Evolutionary conservation across 345 rosid genomes (phyloP).

Genomic region (Eucalyptus globulus): DNA sequence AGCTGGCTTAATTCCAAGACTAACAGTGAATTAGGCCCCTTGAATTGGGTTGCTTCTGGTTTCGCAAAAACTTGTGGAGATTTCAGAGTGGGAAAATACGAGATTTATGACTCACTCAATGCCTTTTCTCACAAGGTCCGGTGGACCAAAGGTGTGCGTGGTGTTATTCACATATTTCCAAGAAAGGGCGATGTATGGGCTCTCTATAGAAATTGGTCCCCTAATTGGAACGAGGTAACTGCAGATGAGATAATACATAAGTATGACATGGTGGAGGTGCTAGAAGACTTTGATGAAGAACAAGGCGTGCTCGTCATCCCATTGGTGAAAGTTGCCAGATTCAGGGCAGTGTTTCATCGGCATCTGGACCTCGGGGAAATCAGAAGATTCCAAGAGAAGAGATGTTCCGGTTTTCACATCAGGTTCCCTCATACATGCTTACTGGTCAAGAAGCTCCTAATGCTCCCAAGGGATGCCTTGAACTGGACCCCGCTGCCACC

Average conservation of each 20-base stretch:
- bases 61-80: conserved; percentile 39
- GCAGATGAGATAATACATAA: conserved; percentile 13
- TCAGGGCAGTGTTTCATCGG: conserved; percentile 22
- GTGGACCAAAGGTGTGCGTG: conserved; percentile 20
- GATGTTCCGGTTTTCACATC: conserved; percentile 37
- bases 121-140: conserved; percentile 32
- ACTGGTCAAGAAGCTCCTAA: conserved; percentile 25
- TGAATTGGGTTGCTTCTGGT: conserved; percentile 33
- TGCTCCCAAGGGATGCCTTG: conserved; percentile 26
- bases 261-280: conserved; percentile 39
- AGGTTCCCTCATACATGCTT: conserved; percentile 25
- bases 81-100: conserved; percentile 25
- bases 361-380: conserved; percentile 10
- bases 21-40: conserved; percentile 13
- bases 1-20: conserved; percentile 33
- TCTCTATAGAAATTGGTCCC: conserved; percentile 34
- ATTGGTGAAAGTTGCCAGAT: conserved; percentile 29
- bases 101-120: conserved; percentile 10
- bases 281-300: conserved; percentile 29
- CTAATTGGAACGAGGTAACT: conserved; percentile 22
- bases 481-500: conserved; percentile 34
- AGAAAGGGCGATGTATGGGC: conserved; percentile 34
- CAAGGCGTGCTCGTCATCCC: conserved; percentile 18
- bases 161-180: conserved; percentile 18
- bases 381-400: conserved; percentile 21